A percentile compares a stretch with the other conserved stretches of the same genome.
Evolutionary conservation across 805 yeast species (phyloP).

Genomic region (Priceomyces castillae): DNA sequence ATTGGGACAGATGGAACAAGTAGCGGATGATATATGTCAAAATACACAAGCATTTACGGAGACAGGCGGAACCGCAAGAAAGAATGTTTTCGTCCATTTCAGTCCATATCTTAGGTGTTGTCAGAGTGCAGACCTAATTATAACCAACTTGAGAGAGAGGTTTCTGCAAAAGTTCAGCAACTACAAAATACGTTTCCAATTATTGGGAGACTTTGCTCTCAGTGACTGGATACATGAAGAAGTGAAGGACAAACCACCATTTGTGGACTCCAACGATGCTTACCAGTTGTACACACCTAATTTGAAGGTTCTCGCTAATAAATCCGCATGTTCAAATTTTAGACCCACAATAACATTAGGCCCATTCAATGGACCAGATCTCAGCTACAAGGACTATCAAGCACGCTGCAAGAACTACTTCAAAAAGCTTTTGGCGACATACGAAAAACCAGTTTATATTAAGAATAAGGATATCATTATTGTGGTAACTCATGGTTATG

Average conservation of each 20-base stretch:
- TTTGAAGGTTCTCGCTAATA: conserved; percentile 32
- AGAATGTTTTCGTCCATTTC: conserved; percentile 38
- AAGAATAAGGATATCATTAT: conserved; percentile 34
- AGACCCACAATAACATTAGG: conserved; percentile 44
- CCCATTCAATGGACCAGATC: conserved; percentile 40
- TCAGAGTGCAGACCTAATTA: conserved; percentile 41
- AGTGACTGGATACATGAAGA: conserved; percentile 47
- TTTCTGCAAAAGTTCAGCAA: conserved; percentile 24
- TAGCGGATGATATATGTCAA: conserved; percentile 27
- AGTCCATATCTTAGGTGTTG: conserved; percentile 44
- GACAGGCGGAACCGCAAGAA: conserved; percentile 17
- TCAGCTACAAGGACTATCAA: conserved; percentile 39
- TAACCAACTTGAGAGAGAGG: conserved; percentile 25
- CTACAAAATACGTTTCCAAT: conserved; percentile 34
- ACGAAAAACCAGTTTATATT: conserved; percentile 34
- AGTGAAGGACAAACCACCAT: conserved; percentile 42
- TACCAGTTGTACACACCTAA: conserved; percentile 46
- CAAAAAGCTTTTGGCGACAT: conserved; percentile 40
- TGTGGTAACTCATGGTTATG: conserved; percentile 43
- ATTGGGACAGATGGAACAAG: conserved; percentile 22
- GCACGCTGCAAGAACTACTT: conserved; percentile 37
- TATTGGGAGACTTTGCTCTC: conserved; percentile 44
- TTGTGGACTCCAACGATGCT: conserved; percentile 42
- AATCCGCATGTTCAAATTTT: conserved; percentile 34
- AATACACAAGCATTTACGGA: conserved; percentile 20